Evolutionary conservation across 225 moss, liverwort and hornwort species (phyloP), one percentile per base, ranked within the genome.

Genomic region (Anthoceros angustus): DNA sequence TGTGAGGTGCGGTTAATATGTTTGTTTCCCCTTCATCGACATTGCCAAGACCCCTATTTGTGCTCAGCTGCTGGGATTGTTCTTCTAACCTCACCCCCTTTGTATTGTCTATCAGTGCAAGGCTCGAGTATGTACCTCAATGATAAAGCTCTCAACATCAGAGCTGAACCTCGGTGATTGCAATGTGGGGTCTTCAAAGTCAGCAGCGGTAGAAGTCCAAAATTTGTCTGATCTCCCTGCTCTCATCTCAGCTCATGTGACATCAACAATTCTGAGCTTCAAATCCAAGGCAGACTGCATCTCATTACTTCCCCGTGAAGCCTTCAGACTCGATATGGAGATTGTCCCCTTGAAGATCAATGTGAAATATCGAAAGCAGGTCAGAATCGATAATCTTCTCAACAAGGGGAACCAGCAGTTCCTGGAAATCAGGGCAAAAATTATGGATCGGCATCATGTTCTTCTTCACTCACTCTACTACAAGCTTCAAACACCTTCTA

Each of bases 371-470:
- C 75, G 92, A 46, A 92, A 92, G 69, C 92, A 92, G 73, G 86
- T 92, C 66, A 83, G 84, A 62, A 84, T 92, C 26, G 88, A 88
- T 70, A 92, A 92, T 76, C 79, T 92, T 49, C 78, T 82, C 70
- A 92, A 88, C 64, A 86, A 86, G 66, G 86, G 88, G 40, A 92
- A 86, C 71, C 88, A 83, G 67, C 88, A 92, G 70, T 72, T 85
- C 42, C 64, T 92, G 68, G 92, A 92, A 72, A 88, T 80, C 73
- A 84, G 92, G 66, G 92, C 84, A 40, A 92, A 85, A 75, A 92
- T 92, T 66, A 86, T 92, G 92, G 92, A 92, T 72, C 79, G 88
- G 72, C 92, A 92, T 70, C 92, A 92, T 74, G 92, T 92, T 64
- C 81, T 92, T 48, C 88, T 92, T 68, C 92, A 92, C 74, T 92